Base-by-base conservation (phyloP, 2,329 filamentous ascomycete genomes). In the Alternaria longipes region DNA sequence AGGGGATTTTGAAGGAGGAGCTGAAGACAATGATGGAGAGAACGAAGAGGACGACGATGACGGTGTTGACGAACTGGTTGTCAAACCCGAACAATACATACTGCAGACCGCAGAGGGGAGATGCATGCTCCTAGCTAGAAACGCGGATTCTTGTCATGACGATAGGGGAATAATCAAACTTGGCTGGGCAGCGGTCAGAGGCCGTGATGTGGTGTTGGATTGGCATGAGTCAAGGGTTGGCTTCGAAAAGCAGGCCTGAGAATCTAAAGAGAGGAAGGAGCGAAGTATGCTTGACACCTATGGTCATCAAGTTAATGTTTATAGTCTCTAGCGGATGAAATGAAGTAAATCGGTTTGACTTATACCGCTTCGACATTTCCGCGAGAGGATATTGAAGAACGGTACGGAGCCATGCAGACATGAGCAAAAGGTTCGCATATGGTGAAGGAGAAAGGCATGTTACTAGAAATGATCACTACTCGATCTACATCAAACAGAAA, bases 121-220 rank as follows among this genome's bases (percentile, higher is more conserved):
- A 32, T 71, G 68, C 28, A 14, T 60, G 24, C 62, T 70, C 14
- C 24, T 70, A 12, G 66, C 50, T 3, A 57, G 55, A 36, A 60
- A 60, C 22, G 57, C 41, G 1, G 64, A 62, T 9, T 52, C 60
- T 24, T 24, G 8, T 30, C 32, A 20, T 8, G 12, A n/a, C 3
- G 50, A 50, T 4, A 28, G 9, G 14, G 18, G 30, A 16, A n/a
- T 4, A 24, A 51, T 64, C 14, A 49, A 52, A 12, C 51, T 71
- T 26, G 68, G 69, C 3, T 71, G 68, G 66, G 67, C 68, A 8
- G 68, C 65, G 8, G 41, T 69, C 12, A 60, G 66, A 26, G 69
- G 69, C 8, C 57, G 60, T 20, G 34, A 53, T 7, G 44, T 70
- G 5, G 57, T 69, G 38, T 40, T 71, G 20, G 69, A 71, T 44